Evolutionary conservation across 202 grass and related monocot species (phyloP).

Genomic region (Panicum virgatum): DNA sequence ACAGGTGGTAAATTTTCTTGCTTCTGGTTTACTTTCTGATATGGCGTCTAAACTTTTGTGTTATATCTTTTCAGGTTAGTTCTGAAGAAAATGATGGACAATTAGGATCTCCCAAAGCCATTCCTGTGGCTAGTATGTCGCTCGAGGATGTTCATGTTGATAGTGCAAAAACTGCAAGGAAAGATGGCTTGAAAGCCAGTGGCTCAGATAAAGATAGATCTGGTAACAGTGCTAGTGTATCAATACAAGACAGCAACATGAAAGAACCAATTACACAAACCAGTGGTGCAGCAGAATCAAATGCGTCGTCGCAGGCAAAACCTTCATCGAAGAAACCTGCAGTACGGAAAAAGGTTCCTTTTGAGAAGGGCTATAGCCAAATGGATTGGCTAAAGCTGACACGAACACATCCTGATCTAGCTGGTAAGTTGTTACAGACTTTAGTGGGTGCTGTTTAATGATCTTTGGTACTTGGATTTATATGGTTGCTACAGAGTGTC

Average conservation of each 20-base stretch:
- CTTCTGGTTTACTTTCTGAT: background rate
- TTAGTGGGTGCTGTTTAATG: conserved; percentile 7
- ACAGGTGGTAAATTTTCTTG: background rate
- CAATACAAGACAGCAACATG: background rate
- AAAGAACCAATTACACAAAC: conserved; percentile 30
- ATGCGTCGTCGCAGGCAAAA: conserved; percentile 46
- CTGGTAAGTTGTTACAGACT: conserved; percentile 50
- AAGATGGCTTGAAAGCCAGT: conserved; percentile 23
- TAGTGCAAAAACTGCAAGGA: conserved; percentile 20
- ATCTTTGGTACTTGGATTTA: conserved; percentile 2
- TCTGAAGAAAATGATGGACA: conserved; percentile 44
- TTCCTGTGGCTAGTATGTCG: conserved; percentile 55
- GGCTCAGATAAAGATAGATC: conserved; percentile 20
- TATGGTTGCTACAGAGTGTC: background rate
- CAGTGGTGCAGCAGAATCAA: conserved; percentile 26
- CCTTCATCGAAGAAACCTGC: conserved; percentile 58
- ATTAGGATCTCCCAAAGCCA: conserved; percentile 67
- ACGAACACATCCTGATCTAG: conserved; percentile 79
- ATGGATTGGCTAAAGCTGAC: conserved; percentile 96
- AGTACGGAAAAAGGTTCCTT: conserved; percentile 73
- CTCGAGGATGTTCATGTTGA: conserved; percentile 45
- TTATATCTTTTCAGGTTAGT: conserved; percentile 47
- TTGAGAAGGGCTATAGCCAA: conserved; percentile 88
- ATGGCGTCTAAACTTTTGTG: background rate
- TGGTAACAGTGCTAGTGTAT: conserved; percentile 3